Conservation (phyloP, 2,329 filamentous ascomycete genomes). For the Xylaria sp. region DNA sequence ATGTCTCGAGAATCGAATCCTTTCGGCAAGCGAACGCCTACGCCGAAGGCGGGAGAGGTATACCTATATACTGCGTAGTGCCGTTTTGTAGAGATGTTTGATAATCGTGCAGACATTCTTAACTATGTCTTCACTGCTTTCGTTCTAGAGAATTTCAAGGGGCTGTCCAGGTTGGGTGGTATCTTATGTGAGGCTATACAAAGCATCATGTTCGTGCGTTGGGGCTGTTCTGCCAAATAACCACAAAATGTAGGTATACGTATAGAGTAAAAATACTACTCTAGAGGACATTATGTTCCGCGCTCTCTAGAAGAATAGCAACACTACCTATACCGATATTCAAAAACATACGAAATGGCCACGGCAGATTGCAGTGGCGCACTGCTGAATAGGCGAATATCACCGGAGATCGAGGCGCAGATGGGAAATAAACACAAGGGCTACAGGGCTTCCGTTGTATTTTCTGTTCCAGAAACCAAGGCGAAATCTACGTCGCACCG, state of each 20-base stretch:
- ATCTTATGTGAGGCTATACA: neutral
- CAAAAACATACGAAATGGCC: neutral
- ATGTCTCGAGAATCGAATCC: conserved; percentile 25
- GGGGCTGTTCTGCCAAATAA: neutral
- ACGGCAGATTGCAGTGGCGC: neutral
- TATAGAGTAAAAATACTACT: neutral
- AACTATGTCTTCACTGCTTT: neutral
- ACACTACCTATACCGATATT: neutral
- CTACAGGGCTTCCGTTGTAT: neutral
- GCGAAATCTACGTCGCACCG: conserved; percentile 14
- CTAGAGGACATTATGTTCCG: neutral
- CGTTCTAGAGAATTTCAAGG: neutral
- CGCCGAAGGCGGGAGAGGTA: neutral
- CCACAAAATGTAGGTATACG: neutral
- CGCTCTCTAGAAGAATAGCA: neutral
- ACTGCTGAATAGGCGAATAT: neutral
- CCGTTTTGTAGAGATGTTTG: neutral
- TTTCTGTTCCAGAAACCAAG: conserved; percentile 1
- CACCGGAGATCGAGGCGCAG: conserved; percentile 20
- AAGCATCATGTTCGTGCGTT: neutral
- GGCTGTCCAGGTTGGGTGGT: neutral
- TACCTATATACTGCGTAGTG: neutral
- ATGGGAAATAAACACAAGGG: conserved; percentile 10
- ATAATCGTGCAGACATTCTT: neutral
- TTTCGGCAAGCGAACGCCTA: conserved; percentile 23